Conservation (phyloP, 169 alveolate genomes). For the Eimeria mitis region DNA sequence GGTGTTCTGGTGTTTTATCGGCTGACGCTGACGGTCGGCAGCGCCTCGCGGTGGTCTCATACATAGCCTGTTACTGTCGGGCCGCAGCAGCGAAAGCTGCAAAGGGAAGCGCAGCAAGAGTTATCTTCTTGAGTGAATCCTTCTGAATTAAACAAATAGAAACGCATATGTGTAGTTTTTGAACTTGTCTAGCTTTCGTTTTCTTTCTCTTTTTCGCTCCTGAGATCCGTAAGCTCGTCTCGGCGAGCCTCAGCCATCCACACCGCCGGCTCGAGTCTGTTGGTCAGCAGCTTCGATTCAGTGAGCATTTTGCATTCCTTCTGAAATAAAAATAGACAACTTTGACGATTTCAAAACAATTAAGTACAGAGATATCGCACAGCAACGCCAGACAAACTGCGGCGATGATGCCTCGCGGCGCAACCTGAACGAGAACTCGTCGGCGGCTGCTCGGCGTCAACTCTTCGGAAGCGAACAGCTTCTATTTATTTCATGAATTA, state of each 20-base stretch:
- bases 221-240: neutral
- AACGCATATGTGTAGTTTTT: neutral
- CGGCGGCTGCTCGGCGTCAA: slow-evolving; percentile 4
- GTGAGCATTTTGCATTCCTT: neutral
- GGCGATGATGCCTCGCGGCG: slow-evolving; percentile 42
- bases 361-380: neutral
- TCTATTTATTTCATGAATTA: neutral
- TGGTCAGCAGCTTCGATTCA: neutral
- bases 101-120: neutral
- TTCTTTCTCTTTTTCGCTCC: neutral
- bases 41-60: slow-evolving; percentile 48
- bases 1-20: neutral
- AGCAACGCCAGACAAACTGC: slow-evolving; percentile 14
- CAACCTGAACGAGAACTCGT: slow-evolving; percentile 25
- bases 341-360: neutral
- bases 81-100: slow-evolving; percentile 47
- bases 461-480: neutral
- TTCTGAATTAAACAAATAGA: neutral
- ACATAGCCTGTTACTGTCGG: slow-evolving; percentile 8
- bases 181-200: neutral
- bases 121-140: neutral
- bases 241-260: slow-evolving; percentile 25
- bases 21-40: slow-evolving; percentile 16
- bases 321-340: neutral
- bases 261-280: slow-evolving; percentile 44